Evolutionary conservation across 805 yeast species (phyloP), one percentile per base, ranked within the genome.

Genomic region (Schwanniomyces vanrijiae): DNA sequence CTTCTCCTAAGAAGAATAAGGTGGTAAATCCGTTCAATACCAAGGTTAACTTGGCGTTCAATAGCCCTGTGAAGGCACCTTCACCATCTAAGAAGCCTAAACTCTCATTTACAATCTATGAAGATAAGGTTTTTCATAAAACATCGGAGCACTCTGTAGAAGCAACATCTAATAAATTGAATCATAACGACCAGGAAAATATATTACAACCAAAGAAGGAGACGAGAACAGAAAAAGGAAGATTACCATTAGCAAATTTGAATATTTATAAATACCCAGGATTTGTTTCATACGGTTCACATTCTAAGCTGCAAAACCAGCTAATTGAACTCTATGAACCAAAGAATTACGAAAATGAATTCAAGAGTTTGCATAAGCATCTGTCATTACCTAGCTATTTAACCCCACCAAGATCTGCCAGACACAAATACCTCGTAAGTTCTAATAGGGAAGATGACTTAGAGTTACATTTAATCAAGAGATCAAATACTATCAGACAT

Each of bases 111-210:
- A 54, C 56, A 37, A 59, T 60, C 34, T 59, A 44, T 44, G 61
- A 59, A 37, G 64, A 59, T 49, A 44, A 47, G n/a, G 25, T 29
- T 1, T 10, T 19, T 14, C 28, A 24, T 20, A 42, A 28, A 14
- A 24, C 31, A 19, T 13, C 33, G 7, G 11, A 13, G 3, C 29
- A 21, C 5, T 11, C 25, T 4, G 43, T 41, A 16, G 47, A 29
- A 16, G 38, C 43, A 18, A 45, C 42, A 22, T 45, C 54, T 34
- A 63, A 61, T 49, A 55, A 51, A 35, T 54, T 46, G 21, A 59
- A 59, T 48, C 64, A 66, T 49, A 60, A 60, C 45, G 75, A 73
- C 52, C 75, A 73, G 58, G 77, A 73, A 50, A 73, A 73, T 52
- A 61, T 69, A 39, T 58, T 69, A 49, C 73, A 65, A 52, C 73